phyloP scores from a whole-genome alignment of 2,329 filamentous ascomycete genomes.

The Aureobasidium lini region DNA sequence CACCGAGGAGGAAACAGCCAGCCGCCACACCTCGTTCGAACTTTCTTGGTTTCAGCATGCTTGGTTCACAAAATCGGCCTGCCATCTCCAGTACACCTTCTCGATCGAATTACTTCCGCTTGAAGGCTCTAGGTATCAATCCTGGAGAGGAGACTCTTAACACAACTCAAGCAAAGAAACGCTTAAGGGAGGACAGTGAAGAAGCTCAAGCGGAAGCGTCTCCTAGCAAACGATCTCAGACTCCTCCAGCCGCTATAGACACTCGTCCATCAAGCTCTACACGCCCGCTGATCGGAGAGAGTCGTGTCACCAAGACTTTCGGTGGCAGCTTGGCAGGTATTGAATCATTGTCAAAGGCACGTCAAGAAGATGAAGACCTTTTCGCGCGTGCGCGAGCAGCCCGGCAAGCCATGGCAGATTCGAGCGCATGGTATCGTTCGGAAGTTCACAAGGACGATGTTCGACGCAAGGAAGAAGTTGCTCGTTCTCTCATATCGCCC shows the following conservation, averaged over 20 bases:
- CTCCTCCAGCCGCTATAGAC: not conserved
- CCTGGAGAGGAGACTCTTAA: slow-evolving; percentile 26
- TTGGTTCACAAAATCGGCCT: slow-evolving; percentile 8
- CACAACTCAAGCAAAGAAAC: slow-evolving; percentile 19
- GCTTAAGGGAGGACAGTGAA: slow-evolving; percentile 16
- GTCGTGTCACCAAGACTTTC: not conserved
- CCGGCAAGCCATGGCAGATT: slow-evolving; percentile 23
- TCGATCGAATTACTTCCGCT: slow-evolving; percentile 41
- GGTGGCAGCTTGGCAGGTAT: not conserved
- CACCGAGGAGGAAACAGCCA: slow-evolving; percentile 18
- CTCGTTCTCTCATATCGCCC: slow-evolving; percentile 23
- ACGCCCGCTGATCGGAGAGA: not conserved
- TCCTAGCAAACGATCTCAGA: not conserved
- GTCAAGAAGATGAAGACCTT: slow-evolving; percentile 27
- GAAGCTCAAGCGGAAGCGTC: slow-evolving; percentile 2
- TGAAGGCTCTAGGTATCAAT: slow-evolving; percentile 43
- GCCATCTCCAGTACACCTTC: slow-evolving; percentile 13
- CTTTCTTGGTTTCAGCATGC: slow-evolving; percentile 23
- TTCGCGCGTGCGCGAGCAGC: slow-evolving; percentile 28
- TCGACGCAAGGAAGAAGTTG: slow-evolving; percentile 1
- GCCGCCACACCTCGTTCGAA: slow-evolving; percentile 22
- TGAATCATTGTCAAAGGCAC: slow-evolving; percentile 15
- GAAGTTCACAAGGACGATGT: slow-evolving; percentile 16
- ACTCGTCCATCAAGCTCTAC: not conserved
- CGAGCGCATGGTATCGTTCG: slow-evolving; percentile 7